phyloP scores from a whole-genome alignment of 2,329 filamentous ascomycete genomes.

The Anisogramma anomala region DNA sequence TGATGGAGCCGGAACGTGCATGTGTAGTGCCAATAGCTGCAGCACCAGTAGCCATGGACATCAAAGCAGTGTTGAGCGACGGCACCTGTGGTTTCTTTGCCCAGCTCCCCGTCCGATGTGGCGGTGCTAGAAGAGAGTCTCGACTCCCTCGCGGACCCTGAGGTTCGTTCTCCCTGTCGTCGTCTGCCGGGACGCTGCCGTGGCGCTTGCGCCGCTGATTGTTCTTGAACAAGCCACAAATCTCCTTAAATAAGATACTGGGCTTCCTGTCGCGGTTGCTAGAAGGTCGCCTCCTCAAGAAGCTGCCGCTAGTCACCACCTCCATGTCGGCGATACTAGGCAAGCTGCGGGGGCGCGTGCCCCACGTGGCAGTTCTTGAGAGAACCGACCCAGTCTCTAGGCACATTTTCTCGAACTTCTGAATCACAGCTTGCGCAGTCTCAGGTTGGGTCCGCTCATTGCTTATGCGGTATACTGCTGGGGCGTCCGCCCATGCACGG shows the following conservation, averaged over 20 bases:
- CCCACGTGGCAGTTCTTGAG: conserved; percentile 57
- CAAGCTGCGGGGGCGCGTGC: conserved; percentile 54
- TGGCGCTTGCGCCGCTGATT: conserved; percentile 35
- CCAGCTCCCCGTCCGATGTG: conserved; percentile 40
- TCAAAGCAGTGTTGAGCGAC: conserved; percentile 47
- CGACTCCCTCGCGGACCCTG: conserved; percentile 28
- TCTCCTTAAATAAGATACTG: conserved; percentile 43
- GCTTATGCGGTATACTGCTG: conserved; percentile 34
- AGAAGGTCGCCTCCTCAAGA: conserved; percentile 51
- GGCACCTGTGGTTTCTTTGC: conserved; percentile 38
- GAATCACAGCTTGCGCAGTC: conserved; percentile 42
- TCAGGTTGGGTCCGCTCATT: conserved; percentile 33
- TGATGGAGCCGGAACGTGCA: conserved; percentile 49
- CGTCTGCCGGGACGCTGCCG: conserved; percentile 30
- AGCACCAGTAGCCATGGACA: conserved; percentile 42
- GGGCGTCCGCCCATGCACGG: conserved; percentile 38
- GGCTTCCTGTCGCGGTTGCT: conserved; percentile 41
- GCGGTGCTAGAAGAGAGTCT: conserved; percentile 41
- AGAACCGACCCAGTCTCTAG: conserved; percentile 47
- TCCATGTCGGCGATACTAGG: conserved; percentile 49
- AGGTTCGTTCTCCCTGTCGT: conserved; percentile 20
- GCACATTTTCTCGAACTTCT: conserved; percentile 38
- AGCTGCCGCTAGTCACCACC: conserved; percentile 45
- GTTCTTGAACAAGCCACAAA: conserved; percentile 38
- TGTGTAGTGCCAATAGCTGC: conserved; percentile 47